Evolutionary conservation across 169 alveolate genomes (phyloP), one percentile per base, ranked within the genome.

Genomic region (Babesia sp.): DNA sequence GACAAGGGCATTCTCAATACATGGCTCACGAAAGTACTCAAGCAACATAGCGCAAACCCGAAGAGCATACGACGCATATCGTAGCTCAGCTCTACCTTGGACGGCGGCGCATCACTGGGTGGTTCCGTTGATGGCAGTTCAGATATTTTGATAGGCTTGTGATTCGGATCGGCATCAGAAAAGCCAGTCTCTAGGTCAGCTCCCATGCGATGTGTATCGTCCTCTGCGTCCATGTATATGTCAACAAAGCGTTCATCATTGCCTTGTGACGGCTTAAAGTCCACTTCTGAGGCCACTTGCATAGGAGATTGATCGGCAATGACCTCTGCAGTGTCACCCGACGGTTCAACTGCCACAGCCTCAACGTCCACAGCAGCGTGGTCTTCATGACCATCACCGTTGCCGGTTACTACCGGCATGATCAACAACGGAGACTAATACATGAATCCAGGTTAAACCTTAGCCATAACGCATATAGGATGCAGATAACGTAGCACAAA

Each of bases 1-100:
- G 67, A 56, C 57, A 81, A 67, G 42, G 89, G 89, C 58, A 48
- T 73, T 31, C 85, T 58, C 24, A 81, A 29, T 37, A 81, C 57
- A 24, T 71, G 85, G n/a, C 72, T 48, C 4, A 81, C 66, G 75
- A 58, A 53, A 24, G 67, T 70, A 29, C 81, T 66, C 26, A 79
- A 37, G 31, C 72, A 79, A 54, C 82, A 61, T 29, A 79, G 33
- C 2, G 63, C 22, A 37, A 54, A 79, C 14, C 83, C 56, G 31
- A 79, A 41, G 22, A 64, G 14, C 55, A 64, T 39, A 45, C 74
- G 74, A 18, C 44, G 45, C 46, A 64, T 3, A 44, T 64, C 74
- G 34, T 64, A 64, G 24, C 22, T 44, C 39, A 20, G 4, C 20
- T 2, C 45, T 26, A 61, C 9, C 16, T 6, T 24, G 18, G 70